Evolutionary conservation across 2,329 filamentous ascomycete species (phyloP).

Genomic region (Aspergillus versicolor): DNA sequence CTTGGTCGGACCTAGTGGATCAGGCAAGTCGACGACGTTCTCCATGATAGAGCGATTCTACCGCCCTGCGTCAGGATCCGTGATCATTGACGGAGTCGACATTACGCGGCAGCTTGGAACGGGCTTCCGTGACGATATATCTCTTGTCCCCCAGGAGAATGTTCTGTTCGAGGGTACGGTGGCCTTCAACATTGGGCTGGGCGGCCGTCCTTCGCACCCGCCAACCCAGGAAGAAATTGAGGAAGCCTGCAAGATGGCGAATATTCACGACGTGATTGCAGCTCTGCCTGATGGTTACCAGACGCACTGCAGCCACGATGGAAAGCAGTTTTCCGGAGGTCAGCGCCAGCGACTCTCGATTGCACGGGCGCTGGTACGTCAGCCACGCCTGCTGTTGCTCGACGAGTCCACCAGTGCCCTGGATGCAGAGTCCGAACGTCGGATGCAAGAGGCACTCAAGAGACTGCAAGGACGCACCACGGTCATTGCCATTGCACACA

Average conservation of each 20-base stretch:
- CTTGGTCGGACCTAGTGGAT: constrained; percentile 67
- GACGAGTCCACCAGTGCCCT: constrained; percentile 63
- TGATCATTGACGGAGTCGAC: constrained; percentile 54
- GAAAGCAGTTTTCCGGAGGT: constrained; percentile 56
- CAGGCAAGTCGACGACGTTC: constrained; percentile 67
- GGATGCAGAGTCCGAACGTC: constrained; percentile 53
- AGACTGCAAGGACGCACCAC: too few relatives aligned
- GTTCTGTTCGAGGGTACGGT: constrained; percentile 51
- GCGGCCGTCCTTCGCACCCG: constrained; percentile 46
- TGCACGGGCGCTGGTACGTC: constrained; percentile 56
- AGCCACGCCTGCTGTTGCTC: constrained; percentile 57
- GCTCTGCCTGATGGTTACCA: constrained; percentile 66
- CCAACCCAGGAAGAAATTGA: constrained; percentile 60
- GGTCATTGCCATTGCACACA: too few relatives aligned
- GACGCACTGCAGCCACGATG: constrained; percentile 56
- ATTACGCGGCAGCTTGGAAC: constrained; percentile 34
- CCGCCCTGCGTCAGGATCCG: constrained; percentile 48
- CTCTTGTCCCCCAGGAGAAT: constrained; percentile 51
- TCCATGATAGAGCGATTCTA: constrained; percentile 58
- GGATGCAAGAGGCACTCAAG: constrained; percentile 40
- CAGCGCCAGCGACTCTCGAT: constrained; percentile 61
- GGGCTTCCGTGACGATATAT: constrained; percentile 44
- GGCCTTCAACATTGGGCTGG: constrained; percentile 47
- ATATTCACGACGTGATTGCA: constrained; percentile 69
- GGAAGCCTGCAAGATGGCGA: constrained; percentile 65